Conservation (phyloP, 192 early-diverging fungal species). For the Allomyces javanicus region DNA sequence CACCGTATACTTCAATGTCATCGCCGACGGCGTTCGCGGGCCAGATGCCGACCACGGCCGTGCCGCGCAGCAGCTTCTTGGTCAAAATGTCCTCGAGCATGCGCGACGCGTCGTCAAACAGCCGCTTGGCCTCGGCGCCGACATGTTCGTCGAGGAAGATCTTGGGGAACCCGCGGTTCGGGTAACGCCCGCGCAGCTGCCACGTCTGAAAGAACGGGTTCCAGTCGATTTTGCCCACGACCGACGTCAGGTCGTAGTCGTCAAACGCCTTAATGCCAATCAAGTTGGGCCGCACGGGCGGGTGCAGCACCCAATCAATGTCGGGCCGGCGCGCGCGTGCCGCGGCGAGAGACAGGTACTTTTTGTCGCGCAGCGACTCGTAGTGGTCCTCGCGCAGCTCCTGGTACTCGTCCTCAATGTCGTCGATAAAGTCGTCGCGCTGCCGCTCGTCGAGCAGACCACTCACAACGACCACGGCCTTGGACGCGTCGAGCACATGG, state of each 20-base stretch:
- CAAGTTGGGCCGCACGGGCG: slow-evolving; percentile 57
- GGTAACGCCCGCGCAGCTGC: slow-evolving; percentile 88
- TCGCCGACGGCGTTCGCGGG: slow-evolving; percentile 76
- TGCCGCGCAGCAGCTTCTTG: slow-evolving; percentile 47
- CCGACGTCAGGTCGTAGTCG: slow-evolving; percentile 49
- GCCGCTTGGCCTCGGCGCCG: slow-evolving; percentile 68
- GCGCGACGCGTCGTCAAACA: slow-evolving; percentile 64
- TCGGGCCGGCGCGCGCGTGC: slow-evolving; percentile 40
- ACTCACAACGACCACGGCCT: slow-evolving; percentile 76
- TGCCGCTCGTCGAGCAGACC: slow-evolving; percentile 56
- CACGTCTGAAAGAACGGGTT: slow-evolving; percentile 98
- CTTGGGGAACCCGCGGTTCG: slow-evolving; percentile 92
- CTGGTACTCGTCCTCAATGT: slow-evolving; percentile 81
- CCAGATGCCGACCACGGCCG: slow-evolving; percentile 67
- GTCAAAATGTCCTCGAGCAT: slow-evolving; percentile 66
- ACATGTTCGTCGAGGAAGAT: slow-evolving; percentile 92
- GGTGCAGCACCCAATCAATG: slow-evolving; percentile 50
- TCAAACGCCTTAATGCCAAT: slow-evolving; percentile 61
- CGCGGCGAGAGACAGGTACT: slow-evolving; percentile 47
- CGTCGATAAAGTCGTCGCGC: slow-evolving; percentile 71
- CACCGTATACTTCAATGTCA: slow-evolving; percentile 70
- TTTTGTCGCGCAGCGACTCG: slow-evolving; percentile 69
- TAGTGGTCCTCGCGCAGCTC: slow-evolving; percentile 87
- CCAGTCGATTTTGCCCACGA: slow-evolving; percentile 86
- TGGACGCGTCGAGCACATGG: slow-evolving; percentile 79